Evolutionary conservation across 2,329 filamentous ascomycete genomes (phyloP).

Genomic region (Graphiopsis chlorocephala): DNA sequence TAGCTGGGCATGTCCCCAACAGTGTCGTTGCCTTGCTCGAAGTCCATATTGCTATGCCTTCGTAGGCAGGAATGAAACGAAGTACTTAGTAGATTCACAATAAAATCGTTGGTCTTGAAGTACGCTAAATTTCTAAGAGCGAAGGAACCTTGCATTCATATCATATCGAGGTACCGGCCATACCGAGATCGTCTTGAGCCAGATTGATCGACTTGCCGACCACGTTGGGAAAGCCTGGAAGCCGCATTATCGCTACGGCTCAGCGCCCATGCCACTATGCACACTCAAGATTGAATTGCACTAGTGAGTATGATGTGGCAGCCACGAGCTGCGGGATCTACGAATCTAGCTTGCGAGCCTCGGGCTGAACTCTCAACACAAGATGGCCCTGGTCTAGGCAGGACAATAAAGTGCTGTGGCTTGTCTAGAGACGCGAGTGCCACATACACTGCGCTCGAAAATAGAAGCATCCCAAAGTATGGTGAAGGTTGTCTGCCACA

Average conservation of each 20-base stretch:
- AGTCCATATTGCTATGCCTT: background rate
- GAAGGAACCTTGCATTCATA: background rate
- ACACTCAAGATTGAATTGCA: background rate
- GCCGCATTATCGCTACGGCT: background rate
- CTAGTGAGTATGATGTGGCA: constrained; percentile 1
- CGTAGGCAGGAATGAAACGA: background rate
- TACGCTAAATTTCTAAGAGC: background rate
- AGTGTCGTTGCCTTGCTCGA: constrained; percentile 5
- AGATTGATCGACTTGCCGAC: background rate
- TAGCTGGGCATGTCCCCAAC: background rate
- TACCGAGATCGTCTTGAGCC: background rate
- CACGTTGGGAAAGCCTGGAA: background rate
- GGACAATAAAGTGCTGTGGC: background rate
- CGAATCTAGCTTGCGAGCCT: background rate
- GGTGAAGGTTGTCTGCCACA: background rate
- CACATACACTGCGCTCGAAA: background rate
- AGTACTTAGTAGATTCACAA: background rate
- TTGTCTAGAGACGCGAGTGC: background rate
- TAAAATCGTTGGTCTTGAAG: background rate
- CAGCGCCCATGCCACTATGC: background rate
- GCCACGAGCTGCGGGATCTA: background rate
- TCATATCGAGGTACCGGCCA: background rate
- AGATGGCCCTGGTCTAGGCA: background rate
- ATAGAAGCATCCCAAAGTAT: background rate
- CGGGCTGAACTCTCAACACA: background rate